Conservation (phyloP, 768 basidiomycete genomes). For the Obba rivulosa region DNA sequence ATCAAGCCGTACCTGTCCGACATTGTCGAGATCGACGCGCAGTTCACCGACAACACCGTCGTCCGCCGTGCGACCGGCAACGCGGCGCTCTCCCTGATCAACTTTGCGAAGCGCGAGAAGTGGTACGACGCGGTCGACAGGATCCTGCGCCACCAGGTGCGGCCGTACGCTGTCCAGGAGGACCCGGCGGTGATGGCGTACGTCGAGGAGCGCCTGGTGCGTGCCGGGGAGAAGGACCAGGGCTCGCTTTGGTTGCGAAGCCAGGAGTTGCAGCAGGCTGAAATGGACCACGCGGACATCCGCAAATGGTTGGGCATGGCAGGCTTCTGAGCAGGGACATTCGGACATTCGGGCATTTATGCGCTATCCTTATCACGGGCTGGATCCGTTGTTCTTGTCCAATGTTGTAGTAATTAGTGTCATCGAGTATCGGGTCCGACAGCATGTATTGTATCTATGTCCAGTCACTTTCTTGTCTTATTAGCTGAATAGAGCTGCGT, state of each 20-base stretch:
- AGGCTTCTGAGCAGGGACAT: conserved; percentile 52
- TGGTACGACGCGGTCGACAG: conserved; percentile 50
- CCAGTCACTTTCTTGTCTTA: background rate
- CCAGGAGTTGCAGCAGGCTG: conserved; percentile 53
- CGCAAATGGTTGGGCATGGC: conserved; percentile 63
- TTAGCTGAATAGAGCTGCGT: background rate
- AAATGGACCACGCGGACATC: conserved; percentile 59
- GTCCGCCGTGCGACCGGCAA: conserved; percentile 10
- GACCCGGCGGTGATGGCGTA: conserved; percentile 41
- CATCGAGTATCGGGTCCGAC: background rate
- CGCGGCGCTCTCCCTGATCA: conserved; percentile 30
- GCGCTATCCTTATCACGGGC: background rate
- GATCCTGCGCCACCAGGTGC: conserved; percentile 54
- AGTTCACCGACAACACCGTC: conserved; percentile 35
- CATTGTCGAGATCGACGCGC: conserved; percentile 50
- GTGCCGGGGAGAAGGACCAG: conserved; percentile 35
- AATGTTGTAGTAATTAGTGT: background rate
- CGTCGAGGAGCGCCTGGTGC: conserved; percentile 39
- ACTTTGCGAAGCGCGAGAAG: conserved; percentile 50
- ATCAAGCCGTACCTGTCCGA: conserved; percentile 59
- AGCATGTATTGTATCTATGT: background rate
- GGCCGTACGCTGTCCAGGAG: conserved; percentile 43
- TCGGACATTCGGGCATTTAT: background rate
- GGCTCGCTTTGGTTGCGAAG: conserved; percentile 55
- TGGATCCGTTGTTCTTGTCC: conserved; percentile 3